phyloP scores from a whole-genome alignment of 768 basidiomycete genomes.

The Auriscalpium vulgare region DNA sequence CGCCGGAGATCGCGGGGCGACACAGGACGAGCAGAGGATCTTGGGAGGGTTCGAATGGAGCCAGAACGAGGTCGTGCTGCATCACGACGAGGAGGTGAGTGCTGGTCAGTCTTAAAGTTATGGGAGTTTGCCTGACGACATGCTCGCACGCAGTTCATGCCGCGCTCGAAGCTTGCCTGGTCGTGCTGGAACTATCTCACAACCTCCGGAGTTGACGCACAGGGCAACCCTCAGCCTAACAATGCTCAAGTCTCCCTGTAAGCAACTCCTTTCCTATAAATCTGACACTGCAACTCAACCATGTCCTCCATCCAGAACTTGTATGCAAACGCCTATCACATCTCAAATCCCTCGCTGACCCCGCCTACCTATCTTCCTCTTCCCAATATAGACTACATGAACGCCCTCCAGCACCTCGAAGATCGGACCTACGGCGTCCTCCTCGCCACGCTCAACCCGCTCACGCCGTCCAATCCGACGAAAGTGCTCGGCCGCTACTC shows the following conservation, averaged over 20 bases:
- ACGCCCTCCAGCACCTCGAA: constrained; percentile 61
- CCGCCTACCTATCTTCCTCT: not conserved
- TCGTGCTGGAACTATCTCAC: constrained; percentile 80
- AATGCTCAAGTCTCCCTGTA: constrained; percentile 56
- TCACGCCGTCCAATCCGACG: constrained; percentile 42
- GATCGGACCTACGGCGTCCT: constrained; percentile 49
- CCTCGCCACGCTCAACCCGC: constrained; percentile 66
- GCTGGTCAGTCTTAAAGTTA: not conserved
- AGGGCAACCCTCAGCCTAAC: constrained; percentile 35
- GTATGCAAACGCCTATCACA: no score
- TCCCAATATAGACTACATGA: constrained; percentile 53
- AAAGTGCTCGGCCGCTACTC: constrained; percentile 40
- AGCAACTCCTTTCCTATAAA: constrained; percentile 17
- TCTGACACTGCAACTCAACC: constrained; percentile 2
- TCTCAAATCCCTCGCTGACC: no score
- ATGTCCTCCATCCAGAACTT: constrained; percentile 28
- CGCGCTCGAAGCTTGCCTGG: constrained; percentile 50
- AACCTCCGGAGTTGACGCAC: constrained; percentile 29
- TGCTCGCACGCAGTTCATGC: constrained; percentile 49
- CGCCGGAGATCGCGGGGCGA: constrained; percentile 38
- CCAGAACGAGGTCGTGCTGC: constrained; percentile 58
- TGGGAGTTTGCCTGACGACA: not conserved
- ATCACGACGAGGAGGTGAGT: constrained; percentile 53
- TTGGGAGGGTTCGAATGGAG: constrained; percentile 59
- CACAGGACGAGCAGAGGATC: constrained; percentile 44